Evolutionary conservation across 225 moss, liverwort and hornwort genomes (phyloP), one percentile per base, ranked within the genome.

Genomic region (Pseudoscleropodium purum): DNA sequence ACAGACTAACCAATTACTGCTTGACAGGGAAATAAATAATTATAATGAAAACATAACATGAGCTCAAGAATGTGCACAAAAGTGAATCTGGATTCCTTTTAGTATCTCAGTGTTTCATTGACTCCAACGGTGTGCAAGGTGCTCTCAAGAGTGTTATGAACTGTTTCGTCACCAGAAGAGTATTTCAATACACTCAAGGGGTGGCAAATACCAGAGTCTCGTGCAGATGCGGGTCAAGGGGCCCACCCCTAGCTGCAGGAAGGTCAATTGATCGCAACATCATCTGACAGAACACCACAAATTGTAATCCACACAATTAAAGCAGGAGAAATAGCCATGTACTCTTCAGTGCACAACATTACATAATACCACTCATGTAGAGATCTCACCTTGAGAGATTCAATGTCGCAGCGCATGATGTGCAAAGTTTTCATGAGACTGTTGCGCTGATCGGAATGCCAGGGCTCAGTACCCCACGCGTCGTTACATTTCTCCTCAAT

Each of bases 331-430:
- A n/a, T 16, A 72, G 5, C 43, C 27, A 5, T 34, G 34, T 45
- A 23, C 79, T 66, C 70, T 60, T 52, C 69, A 87, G 18, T 78
- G 47, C 87, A 65, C 66, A 85, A 85, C 36, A 56, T 19, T 45
- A 61, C 31, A 82, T 33, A 37, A 11, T 49, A 36, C 33, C 83
- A 27, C 30, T 29, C 56, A 37, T 39, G 68, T 79, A n/a, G n/a
- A 17, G 8, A 61, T 51, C 34, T 83, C 27, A 94, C 94, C 93
- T 92, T 93, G 47, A 94, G 87, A 64, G 93, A 93, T 78, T 93
- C 92, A 85, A 93, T 93, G 79, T 94, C 94, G 70, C 91, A 90
- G 54, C 93, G 94, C 94, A 94, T 94, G 41, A 83, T 73, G 54
- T 93, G 94, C 87, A 94, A 85, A 81, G 92, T 93, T 51, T 90